Evolutionary conservation across 768 basidiomycete species (phyloP).

Genomic region (Macrolepiota albuminosa): DNA sequence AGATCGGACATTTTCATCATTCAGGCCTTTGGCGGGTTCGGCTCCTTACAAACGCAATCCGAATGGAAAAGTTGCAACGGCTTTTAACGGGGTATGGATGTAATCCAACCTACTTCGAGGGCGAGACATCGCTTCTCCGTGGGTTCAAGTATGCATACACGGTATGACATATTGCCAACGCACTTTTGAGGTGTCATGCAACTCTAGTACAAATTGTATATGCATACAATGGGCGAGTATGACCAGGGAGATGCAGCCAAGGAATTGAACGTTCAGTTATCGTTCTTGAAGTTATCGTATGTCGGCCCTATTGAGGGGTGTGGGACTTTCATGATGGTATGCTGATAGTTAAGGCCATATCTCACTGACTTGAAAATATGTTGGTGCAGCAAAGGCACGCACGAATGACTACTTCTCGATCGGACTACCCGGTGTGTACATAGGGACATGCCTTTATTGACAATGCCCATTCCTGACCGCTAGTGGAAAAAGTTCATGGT

Average conservation of each 20-base stretch:
- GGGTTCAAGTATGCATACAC: slow-evolving; percentile 11
- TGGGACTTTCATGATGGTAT: slow-evolving; percentile 14
- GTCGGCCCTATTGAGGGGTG: slow-evolving; percentile 13
- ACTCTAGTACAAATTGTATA: slow-evolving; percentile 9
- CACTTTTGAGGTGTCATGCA: not conserved
- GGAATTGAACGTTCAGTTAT: slow-evolving; percentile 11
- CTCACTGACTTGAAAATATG: not conserved
- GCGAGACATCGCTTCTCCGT: slow-evolving; percentile 6
- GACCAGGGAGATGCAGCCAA: slow-evolving; percentile 13
- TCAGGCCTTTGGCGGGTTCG: slow-evolving; percentile 15
- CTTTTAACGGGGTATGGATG: slow-evolving; percentile 10
- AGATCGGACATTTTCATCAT: slow-evolving; percentile 10
- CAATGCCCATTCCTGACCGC: slow-evolving; percentile 13
- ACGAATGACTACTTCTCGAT: slow-evolving; percentile 15
- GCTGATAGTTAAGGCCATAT: not conserved
- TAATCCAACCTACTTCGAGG: slow-evolving; percentile 10
- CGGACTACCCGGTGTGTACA: slow-evolving; percentile 10
- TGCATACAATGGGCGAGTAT: slow-evolving; percentile 9
- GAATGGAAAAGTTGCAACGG: not conserved
- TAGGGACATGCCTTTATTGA: slow-evolving; percentile 13
- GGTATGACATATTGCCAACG: not conserved
- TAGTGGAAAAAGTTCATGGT: slow-evolving; percentile 7
- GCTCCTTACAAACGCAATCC: slow-evolving; percentile 11
- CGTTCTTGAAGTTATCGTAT: slow-evolving; percentile 15
- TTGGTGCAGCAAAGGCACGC: slow-evolving; percentile 12